Base-by-base conservation (phyloP, 1,284 basidiomycete species). In the Moniliella sp. region DNA sequence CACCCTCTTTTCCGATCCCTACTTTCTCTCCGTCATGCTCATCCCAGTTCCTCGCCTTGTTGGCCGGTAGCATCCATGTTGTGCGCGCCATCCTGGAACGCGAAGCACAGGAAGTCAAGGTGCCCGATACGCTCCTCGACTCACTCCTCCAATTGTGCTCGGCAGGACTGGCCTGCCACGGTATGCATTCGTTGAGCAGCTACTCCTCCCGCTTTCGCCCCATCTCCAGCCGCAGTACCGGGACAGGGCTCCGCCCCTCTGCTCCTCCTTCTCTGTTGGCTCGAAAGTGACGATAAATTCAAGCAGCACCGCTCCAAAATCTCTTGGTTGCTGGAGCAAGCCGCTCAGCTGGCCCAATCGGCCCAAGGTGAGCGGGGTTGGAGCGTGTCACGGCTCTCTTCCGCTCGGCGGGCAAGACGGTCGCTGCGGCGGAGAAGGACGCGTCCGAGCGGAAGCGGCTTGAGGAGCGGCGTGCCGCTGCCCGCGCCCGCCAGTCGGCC, bases 81-180 rank as follows among this genome's bases (percentile, higher is more conserved):
- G 32, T 43, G 3, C 31, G 31, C 14, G 44, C 50, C 7, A 31
- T 55, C 15, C 37, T 37, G 18, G 42, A 45, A 26, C 19, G 31
- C 4, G 18, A 37, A n/a, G 32, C 36, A 27, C 31, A 35, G 4
- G 39, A 25, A 15, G 13, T 25, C 3, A 16, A 48, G 27, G 37
- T 52, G 14, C 54, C 52, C 0, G 83, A 88, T 52, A 77, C 79
- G 2, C 77, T 94, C 34, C 67, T 93, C 10, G 88, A 94, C 57
- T 76, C 86, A 42, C 72, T 72, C 0, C 64, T 94, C 15, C 80
- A 91, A 57, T 45, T 59, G 25, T 17, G 48, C 32, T 40, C 46
- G 36, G 40, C 46, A 15, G 56, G 8, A 23, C n/a, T 23, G 21
- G 7, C 21, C 7, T 7, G n/a, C 8, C 7, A 23, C 8, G 21